These are phyloP conservation scores for Elaeagnus macrophylla DNA, from an alignment of 306 rosid species.

Conservation along the genomic window DNA sequence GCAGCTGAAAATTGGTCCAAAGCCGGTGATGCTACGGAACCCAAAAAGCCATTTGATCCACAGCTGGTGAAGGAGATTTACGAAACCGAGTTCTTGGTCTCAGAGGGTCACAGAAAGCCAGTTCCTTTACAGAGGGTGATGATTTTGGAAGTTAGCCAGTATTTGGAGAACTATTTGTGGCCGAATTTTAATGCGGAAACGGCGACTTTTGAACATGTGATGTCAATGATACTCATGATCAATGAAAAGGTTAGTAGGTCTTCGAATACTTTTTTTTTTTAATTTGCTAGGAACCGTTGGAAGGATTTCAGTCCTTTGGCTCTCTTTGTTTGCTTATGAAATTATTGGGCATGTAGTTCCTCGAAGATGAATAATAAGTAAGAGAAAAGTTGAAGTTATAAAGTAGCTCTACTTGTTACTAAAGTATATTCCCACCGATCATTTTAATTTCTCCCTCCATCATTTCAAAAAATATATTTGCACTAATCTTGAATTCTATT, in stretches of 20 bases:
- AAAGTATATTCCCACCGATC: too few species aligned
- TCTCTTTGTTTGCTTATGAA: too few species aligned
- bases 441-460: too few species aligned
- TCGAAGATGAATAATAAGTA: too few species aligned
- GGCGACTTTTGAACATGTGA: conserved; percentile 80
- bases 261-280: too few species aligned
- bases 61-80: conserved; percentile 69
- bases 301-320: too few species aligned
- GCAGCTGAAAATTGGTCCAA: conserved; percentile 72
- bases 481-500: too few species aligned
- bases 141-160: conserved; percentile 94
- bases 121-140: conserved; percentile 89
- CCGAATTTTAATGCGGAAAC: conserved; percentile 60
- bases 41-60: conserved; percentile 44
- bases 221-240: conserved; percentile 89
- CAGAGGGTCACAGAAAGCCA: conserved; percentile 57
- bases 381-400: too few species aligned
- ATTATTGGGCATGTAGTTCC: too few species aligned
- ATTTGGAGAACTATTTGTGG: conserved; percentile 79
- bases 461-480: too few species aligned
- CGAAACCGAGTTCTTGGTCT: conserved; percentile 53
- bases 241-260: conserved; percentile 58
- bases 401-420: too few species aligned
- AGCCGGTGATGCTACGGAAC: conserved; percentile 24
- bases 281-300: too few species aligned